Conservation (phyloP, 129 eudicot genomes). For the Centaurea solstitialis region DNA sequence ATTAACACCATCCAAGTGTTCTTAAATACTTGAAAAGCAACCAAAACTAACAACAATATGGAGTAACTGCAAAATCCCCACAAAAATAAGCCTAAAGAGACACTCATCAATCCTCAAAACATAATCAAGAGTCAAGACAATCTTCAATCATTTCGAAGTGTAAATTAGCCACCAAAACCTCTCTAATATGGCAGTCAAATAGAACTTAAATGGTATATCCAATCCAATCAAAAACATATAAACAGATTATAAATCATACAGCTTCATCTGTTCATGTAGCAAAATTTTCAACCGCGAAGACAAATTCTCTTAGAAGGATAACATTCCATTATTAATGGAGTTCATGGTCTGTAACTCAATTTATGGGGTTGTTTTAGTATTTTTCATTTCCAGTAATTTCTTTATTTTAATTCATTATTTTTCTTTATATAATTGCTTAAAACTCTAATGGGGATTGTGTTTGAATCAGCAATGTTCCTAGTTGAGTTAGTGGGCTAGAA, state of each 20-base stretch:
- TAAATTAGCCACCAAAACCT: background rate
- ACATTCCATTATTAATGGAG: background rate
- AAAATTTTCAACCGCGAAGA: background rate
- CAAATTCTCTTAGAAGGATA: background rate
- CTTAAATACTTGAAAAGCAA: conserved; percentile 6
- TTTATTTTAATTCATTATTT: too few species aligned
- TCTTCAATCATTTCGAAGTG: background rate
- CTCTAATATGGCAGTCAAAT: background rate
- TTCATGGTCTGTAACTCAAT: too few species aligned
- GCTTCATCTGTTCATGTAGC: too few species aligned
- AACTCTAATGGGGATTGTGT: too few species aligned
- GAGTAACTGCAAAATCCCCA: background rate
- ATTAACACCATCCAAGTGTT: conserved; percentile 5
- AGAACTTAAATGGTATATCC: background rate
- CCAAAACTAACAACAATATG: background rate
- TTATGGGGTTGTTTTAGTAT: too few species aligned
- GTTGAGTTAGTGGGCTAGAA: too few species aligned
- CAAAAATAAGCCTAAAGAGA: background rate
- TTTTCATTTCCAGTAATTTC: too few species aligned
- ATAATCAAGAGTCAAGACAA: background rate
- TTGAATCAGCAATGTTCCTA: too few species aligned
- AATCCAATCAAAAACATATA: background rate
- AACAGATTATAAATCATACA: background rate
- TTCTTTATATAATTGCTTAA: too few species aligned
- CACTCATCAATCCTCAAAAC: background rate